A percentile compares a stretch with the other conserved stretches of the same genome.
Conservation (phyloP, 2,329 filamentous ascomycete species). For the Fusarium albidum region DNA sequence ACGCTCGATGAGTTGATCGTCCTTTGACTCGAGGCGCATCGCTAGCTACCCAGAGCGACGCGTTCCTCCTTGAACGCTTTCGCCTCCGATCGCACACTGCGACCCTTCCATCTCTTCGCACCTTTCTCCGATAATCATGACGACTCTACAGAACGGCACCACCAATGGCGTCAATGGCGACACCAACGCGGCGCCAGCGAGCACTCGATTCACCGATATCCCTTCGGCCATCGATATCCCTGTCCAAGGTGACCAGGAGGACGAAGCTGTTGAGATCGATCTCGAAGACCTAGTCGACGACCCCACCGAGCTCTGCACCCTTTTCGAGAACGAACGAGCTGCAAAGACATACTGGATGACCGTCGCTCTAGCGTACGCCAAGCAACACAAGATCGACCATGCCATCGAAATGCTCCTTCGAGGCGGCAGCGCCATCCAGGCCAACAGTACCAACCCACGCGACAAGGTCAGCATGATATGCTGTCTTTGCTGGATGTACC, state of each 20-base stretch:
- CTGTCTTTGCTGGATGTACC: conserved; percentile 88
- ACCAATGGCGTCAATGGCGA: conserved; percentile 55
- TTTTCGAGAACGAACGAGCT: conserved; percentile 93
- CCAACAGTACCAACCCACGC: conserved; percentile 74
- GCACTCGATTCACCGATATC: conserved; percentile 70
- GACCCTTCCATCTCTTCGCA: conserved; percentile 11
- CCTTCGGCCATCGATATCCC: conserved; percentile 72
- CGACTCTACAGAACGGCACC: conserved; percentile 53
- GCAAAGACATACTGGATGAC: conserved; percentile 97
- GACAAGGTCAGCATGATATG: conserved; percentile 87
- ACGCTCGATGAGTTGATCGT: conserved; percentile 41
- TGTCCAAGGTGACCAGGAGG: conserved; percentile 69
- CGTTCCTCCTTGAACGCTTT: conserved; percentile 38
- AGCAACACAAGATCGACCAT: conserved; percentile 92
- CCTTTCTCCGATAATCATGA: conserved; percentile 44
- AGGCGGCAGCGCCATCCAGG: conserved; percentile 75
- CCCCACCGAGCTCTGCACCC: conserved; percentile 90
- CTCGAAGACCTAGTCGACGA: conserved; percentile 92
- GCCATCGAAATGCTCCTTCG: conserved; percentile 77
- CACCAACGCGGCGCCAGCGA: conserved; percentile 48
- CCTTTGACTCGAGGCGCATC: conserved; percentile 43
- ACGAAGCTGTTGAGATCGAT: conserved; percentile 88
- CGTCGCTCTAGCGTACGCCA: conserved; percentile 96
- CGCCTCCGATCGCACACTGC: conserved; percentile 19
- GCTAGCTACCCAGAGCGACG: conserved; percentile 42